Evolutionary conservation across 768 basidiomycete genomes (phyloP).

Genomic region (Kwoniella shandongensis): DNA sequence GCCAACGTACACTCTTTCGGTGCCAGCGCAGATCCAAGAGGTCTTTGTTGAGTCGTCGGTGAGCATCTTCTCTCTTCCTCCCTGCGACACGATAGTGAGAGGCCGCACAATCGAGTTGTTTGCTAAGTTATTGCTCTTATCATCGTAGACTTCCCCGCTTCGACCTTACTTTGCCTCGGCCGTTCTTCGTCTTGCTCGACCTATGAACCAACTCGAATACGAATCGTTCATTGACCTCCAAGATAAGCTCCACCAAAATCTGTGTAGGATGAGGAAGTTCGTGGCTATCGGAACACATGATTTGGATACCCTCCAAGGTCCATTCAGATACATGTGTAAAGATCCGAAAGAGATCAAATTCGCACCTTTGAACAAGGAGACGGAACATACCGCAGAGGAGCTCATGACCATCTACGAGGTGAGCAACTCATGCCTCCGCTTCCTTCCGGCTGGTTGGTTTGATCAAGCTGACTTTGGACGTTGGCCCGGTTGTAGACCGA

Average conservation of each 20-base stretch:
- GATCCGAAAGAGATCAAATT: conserved; percentile 87
- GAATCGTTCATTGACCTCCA: conserved; percentile 98
- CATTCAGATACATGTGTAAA: conserved; percentile 62
- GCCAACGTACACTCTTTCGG: conserved; percentile 71
- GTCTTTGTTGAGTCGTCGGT: conserved; percentile 74
- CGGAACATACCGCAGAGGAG: conserved; percentile 79
- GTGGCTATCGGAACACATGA: conserved; percentile 98
- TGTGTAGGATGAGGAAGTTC: conserved; percentile 82
- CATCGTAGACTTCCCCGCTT: conserved; percentile 68
- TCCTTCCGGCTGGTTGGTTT: neutral
- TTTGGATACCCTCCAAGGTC: conserved; percentile 78
- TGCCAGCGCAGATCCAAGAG: conserved; percentile 67
- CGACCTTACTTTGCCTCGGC: conserved; percentile 90
- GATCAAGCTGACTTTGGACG: neutral
- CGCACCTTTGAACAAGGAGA: conserved; percentile 74
- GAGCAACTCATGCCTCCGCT: conserved; percentile 27
- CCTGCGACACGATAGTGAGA: neutral
- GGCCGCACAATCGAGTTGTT: too few species aligned
- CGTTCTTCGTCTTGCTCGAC: conserved; percentile 78
- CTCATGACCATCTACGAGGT: conserved; percentile 95
- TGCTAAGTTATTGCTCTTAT: too few species aligned
- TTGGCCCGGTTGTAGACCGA: conserved; percentile 64
- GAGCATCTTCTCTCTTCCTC: conserved; percentile 50
- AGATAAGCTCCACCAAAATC: conserved; percentile 96
- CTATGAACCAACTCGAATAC: conserved; percentile 81